These are phyloP conservation scores for Candida golubevii DNA, from an alignment of 805 yeast species.

Conservation along the genomic window DNA sequence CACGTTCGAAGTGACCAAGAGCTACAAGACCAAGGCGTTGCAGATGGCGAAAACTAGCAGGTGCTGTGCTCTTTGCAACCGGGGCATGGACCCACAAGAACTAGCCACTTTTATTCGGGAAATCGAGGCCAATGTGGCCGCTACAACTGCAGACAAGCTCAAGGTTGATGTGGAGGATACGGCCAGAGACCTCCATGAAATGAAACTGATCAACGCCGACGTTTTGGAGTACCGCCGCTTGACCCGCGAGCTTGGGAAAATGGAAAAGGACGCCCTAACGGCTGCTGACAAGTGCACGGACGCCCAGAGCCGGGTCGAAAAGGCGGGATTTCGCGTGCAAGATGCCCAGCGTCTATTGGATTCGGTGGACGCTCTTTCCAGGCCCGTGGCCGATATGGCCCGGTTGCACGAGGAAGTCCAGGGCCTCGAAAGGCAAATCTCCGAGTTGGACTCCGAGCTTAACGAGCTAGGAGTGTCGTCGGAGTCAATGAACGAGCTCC, in stretches of 20 bases:
- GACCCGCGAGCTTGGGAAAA: neutral
- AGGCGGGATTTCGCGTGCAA: neutral
- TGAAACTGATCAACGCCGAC: slow-evolving; percentile 28
- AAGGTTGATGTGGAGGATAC: slow-evolving; percentile 27
- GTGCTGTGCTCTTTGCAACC: slow-evolving; percentile 68
- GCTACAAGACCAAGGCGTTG: slow-evolving; percentile 67
- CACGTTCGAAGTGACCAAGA: slow-evolving; percentile 62
- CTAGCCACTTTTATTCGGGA: slow-evolving; percentile 24
- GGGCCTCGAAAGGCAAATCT: slow-evolving; percentile 23
- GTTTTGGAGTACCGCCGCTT: slow-evolving; percentile 25
- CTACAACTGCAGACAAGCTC: slow-evolving; percentile 26
- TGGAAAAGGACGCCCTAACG: neutral
- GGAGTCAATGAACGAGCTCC: slow-evolving; percentile 43
- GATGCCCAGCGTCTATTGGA: slow-evolving; percentile 6
- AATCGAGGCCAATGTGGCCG: slow-evolving; percentile 27
- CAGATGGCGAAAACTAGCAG: slow-evolving; percentile 53
- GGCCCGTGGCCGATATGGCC: slow-evolving; percentile 30
- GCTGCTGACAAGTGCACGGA: neutral
- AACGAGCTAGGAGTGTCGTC: slow-evolving; percentile 33
- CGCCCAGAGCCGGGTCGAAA: slow-evolving; percentile 1
- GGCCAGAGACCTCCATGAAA: slow-evolving; percentile 28
- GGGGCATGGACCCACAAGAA: slow-evolving; percentile 51
- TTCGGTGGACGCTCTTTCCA: slow-evolving; percentile 19
- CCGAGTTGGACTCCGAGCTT: slow-evolving; percentile 30
- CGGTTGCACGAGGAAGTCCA: slow-evolving; percentile 31